A percentile compares a stretch with the other conserved stretches of the same genome.
phyloP scores from a whole-genome alignment of 345 rosid species.

The Noccaea caerulescens region DNA sequence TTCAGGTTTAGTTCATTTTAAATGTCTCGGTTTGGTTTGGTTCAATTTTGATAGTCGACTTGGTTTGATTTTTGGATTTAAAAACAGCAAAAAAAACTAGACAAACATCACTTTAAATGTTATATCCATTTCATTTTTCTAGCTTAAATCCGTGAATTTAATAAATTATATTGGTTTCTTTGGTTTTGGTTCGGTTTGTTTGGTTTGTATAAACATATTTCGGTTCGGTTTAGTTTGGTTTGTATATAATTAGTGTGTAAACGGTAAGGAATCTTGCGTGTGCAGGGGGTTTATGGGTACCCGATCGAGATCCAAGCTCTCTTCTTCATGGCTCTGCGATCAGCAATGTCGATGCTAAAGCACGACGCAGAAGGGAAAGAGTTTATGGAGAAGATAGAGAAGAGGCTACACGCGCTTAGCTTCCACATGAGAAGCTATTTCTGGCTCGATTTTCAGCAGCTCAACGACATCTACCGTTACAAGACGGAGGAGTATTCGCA shows the following conservation, averaged over 20 bases:
- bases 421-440: slow-evolving; percentile 68
- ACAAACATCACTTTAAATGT: background rate
- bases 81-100: no score
- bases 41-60: background rate
- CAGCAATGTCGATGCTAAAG: slow-evolving; percentile 59
- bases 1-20: background rate
- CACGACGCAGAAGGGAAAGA: slow-evolving; percentile 65
- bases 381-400: slow-evolving; percentile 55
- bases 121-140: background rate
- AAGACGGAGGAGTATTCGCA: slow-evolving; percentile 73
- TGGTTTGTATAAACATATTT: background rate
- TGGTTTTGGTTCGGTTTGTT: slow-evolving; percentile 9
- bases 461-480: slow-evolving; percentile 66
- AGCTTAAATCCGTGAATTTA: background rate
- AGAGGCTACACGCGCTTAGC: slow-evolving; percentile 67
- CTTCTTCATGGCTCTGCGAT: slow-evolving; percentile 64
- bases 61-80: background rate
- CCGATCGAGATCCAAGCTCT: slow-evolving; percentile 74
- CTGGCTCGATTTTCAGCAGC: slow-evolving; percentile 69
- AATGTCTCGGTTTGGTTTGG: background rate
- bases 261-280: background rate
- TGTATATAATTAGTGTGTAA: background rate
- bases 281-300: slow-evolving; percentile 63
- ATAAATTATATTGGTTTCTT: background rate
- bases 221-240: slow-evolving; percentile 11